phyloP scores from a whole-genome alignment of 1,284 basidiomycete species.

The Pulveroboletus sp. region DNA sequence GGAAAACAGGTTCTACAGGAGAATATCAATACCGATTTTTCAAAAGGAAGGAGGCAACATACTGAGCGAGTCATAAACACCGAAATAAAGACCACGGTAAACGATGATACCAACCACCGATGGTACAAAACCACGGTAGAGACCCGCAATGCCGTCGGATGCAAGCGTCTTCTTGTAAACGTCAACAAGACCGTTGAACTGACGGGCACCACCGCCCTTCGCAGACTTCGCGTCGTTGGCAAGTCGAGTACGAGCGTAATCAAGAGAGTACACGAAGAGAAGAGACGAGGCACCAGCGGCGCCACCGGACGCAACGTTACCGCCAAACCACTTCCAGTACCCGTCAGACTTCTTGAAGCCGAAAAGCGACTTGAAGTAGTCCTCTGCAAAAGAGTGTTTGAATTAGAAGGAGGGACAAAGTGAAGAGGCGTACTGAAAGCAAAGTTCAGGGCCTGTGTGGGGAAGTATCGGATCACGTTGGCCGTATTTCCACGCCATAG shows the following conservation, averaged over 20 bases:
- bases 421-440: conserved; percentile 74
- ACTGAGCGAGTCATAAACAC: conserved; percentile 94
- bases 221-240: conserved; percentile 96
- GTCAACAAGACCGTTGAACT: conserved; percentile 94
- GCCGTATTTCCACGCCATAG: conserved; percentile 97
- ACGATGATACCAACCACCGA: conserved; percentile 95
- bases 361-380: conserved; percentile 95
- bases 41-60: conserved; percentile 35
- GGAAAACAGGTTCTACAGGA: conserved; percentile 82
- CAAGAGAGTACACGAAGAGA: conserved; percentile 97
- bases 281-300: conserved; percentile 95
- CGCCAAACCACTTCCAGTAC: conserved; percentile 89
- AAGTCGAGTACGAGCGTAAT: conserved; percentile 96
- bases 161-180: conserved; percentile 94
- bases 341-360: conserved; percentile 89
- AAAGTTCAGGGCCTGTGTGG: conserved; percentile 94
- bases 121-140: conserved; percentile 95
- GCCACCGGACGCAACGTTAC: conserved; percentile 96
- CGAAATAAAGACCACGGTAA: conserved; percentile 96
- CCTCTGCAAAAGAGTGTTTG: conserved; percentile 58
- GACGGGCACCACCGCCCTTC: conserved; percentile 87
- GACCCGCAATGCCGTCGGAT: conserved; percentile 84
- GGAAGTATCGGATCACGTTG: conserved; percentile 99
- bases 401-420: neutral
- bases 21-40: conserved; percentile 17